Percentiles rank a stretch among this genome's conserved stretches.
Conservation (phyloP, 2,329 filamentous ascomycete genomes). For the Pleomassaria siparia region DNA sequence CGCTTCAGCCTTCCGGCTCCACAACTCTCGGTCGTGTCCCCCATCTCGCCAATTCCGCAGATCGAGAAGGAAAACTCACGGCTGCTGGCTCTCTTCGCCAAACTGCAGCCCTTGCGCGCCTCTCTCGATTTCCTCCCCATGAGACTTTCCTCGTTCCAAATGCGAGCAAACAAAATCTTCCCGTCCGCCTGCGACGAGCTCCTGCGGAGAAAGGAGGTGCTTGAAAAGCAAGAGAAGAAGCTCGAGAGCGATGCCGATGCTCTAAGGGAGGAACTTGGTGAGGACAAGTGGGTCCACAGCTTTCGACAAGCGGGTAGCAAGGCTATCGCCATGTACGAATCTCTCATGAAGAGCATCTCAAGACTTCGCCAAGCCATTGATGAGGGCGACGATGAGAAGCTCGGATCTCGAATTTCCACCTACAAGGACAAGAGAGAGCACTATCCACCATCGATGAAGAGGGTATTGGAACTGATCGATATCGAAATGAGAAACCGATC, state of each 20-base stretch:
- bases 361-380: conserved; percentile 83
- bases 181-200: conserved; percentile 90
- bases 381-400: conserved; percentile 66
- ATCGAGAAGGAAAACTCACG: conserved; percentile 79
- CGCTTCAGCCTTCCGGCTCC: conserved; percentile 66
- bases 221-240: conserved; percentile 86
- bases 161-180: conserved; percentile 74
- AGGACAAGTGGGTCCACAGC: conserved; percentile 94
- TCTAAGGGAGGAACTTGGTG: conserved; percentile 83
- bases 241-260: conserved; percentile 89
- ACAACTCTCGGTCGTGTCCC: conserved; percentile 61
- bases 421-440: conserved; percentile 95
- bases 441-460: conserved; percentile 89
- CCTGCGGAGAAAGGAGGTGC: conserved; percentile 68
- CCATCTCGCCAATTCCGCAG: conserved; percentile 59
- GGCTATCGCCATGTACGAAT: conserved; percentile 95
- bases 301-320: conserved; percentile 91
- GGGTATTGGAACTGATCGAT: conserved; percentile 89
- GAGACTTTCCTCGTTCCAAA: conserved; percentile 83
- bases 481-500: conserved; percentile 94
- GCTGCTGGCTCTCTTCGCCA: conserved; percentile 84
- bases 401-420: conserved; percentile 71
- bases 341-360: conserved; percentile 80
- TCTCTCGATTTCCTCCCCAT: conserved; percentile 96
- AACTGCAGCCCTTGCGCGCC: conserved; percentile 90